Evolutionary conservation across 169 alveolate genomes (phyloP).

Genomic region (Pseudocohnilembus persalinus): DNA sequence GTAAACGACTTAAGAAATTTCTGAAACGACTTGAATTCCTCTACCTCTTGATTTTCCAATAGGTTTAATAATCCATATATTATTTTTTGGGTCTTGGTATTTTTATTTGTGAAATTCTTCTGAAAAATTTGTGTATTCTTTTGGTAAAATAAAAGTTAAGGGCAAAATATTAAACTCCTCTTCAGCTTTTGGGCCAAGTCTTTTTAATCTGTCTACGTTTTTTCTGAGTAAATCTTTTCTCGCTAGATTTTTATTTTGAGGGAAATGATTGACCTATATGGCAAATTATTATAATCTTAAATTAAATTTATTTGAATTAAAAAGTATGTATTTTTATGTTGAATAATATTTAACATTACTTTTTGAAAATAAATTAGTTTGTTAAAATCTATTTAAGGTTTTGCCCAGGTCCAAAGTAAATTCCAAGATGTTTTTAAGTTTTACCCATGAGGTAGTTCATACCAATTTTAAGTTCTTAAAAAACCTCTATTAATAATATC

Average conservation of each 20-base stretch:
- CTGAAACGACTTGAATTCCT: constrained; percentile 81
- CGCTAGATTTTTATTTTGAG: constrained; percentile 63
- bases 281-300: too few species aligned
- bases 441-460: constrained; percentile 77
- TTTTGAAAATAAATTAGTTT: constrained; percentile 74
- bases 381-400: constrained; percentile 73
- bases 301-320: too few species aligned
- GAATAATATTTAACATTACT: too few species aligned
- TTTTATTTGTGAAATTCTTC: constrained; percentile 63
- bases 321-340: too few species aligned
- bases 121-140: constrained; percentile 76
- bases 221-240: constrained; percentile 80
- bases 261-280: constrained; percentile 86
- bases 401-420: constrained; percentile 85
- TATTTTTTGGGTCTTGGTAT: constrained; percentile 55
- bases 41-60: constrained; percentile 86
- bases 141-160: constrained; percentile 78
- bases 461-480: constrained; percentile 67
- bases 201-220: constrained; percentile 68
- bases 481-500: constrained; percentile 73
- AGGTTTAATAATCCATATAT: constrained; percentile 87
- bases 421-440: constrained; percentile 74
- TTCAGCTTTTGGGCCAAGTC: constrained; percentile 54
- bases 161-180: constrained; percentile 76
- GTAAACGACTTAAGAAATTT: constrained; percentile 65